phyloP scores from a whole-genome alignment of 129 eudicot genomes.

The Centaurea solstitialis region DNA sequence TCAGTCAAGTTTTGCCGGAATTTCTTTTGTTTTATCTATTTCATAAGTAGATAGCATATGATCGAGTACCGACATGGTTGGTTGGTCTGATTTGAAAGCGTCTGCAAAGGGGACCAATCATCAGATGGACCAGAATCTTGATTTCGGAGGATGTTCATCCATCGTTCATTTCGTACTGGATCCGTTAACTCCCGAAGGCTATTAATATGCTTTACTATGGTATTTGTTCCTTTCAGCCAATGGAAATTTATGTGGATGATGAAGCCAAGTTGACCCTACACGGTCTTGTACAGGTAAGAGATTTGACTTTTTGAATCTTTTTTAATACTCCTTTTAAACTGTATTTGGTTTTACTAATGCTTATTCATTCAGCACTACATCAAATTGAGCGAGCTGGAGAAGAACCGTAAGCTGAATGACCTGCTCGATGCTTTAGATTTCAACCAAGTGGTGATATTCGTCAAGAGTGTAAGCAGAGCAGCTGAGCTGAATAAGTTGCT shows the following conservation, averaged over 20 bases:
- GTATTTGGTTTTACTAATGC: background rate
- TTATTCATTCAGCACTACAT: constrained; percentile 82
- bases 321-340: background rate
- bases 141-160: constrained; percentile 51
- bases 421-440: constrained; percentile 94
- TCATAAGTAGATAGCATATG: constrained; percentile 19
- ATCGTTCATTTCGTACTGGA: constrained; percentile 73
- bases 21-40: constrained; percentile 5
- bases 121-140: constrained; percentile 55
- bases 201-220: constrained; percentile 86
- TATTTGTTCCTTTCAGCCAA: constrained; percentile 97
- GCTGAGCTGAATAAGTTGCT: constrained; percentile 96
- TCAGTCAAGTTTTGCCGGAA: constrained; percentile 11
- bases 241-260: constrained; percentile 99
- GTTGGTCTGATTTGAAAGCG: constrained; percentile 43
- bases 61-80: constrained; percentile 28
- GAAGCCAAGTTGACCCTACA: constrained; percentile 98
- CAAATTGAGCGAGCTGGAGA: constrained; percentile 95
- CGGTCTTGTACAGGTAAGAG: constrained; percentile 89
- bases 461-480: constrained; percentile 95
- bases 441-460: constrained; percentile 96
- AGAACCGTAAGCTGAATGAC: constrained; percentile 94
- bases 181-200: constrained; percentile 71
- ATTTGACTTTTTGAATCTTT: background rate
- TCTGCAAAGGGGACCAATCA: constrained; percentile 54